A percentile compares a stretch with the other conserved stretches of the same genome.
Conservation (phyloP, 495 filamentous ascomycete genomes). For the Apiosordaria backusii region DNA sequence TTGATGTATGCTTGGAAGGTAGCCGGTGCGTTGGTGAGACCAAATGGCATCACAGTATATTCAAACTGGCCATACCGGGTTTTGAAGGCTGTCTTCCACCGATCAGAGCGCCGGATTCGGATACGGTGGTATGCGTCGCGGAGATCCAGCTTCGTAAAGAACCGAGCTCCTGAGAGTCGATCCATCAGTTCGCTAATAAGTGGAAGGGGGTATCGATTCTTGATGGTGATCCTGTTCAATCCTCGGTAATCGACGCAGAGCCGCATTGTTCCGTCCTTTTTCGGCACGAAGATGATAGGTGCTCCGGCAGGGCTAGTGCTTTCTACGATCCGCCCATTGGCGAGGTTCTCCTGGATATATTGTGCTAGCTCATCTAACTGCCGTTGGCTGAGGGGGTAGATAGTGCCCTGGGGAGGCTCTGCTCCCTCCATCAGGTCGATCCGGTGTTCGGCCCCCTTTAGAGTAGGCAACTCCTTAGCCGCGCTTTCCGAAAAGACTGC, state of each 20-base stretch:
- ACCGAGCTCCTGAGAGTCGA: conserved; percentile 27
- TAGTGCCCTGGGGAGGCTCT: too few relatives aligned
- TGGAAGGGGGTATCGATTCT: conserved; percentile 45
- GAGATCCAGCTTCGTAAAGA: conserved; percentile 46
- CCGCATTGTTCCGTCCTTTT: conserved; percentile 30
- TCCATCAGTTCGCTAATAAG: conserved; percentile 44
- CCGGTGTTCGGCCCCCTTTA: too few relatives aligned
- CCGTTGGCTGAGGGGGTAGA: too few relatives aligned
- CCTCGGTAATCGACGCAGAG: conserved; percentile 47
- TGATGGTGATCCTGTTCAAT: conserved; percentile 42
- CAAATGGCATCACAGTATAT: conserved; percentile 36
- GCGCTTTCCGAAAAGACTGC: too few relatives aligned
- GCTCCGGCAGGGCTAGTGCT: conserved; percentile 17
- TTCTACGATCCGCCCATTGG: conserved; percentile 12
- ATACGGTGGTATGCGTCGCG: conserved; percentile 18
- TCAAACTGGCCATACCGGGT: conserved; percentile 32
- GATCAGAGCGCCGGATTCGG: conserved; percentile 27
- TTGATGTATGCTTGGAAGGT: conserved; percentile 36
- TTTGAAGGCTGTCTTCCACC: conserved; percentile 32
- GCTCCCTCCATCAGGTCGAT: too few relatives aligned
- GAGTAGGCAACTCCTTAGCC: too few relatives aligned
- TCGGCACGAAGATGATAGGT: conserved; percentile 38
- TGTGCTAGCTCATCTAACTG: too few relatives aligned
- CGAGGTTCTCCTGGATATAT: conserved; percentile 5
- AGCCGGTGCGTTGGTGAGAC: conserved; percentile 23